Evolutionary conservation across 2,329 filamentous ascomycete genomes (phyloP).

Genomic region (Apiospora saccharicola): DNA sequence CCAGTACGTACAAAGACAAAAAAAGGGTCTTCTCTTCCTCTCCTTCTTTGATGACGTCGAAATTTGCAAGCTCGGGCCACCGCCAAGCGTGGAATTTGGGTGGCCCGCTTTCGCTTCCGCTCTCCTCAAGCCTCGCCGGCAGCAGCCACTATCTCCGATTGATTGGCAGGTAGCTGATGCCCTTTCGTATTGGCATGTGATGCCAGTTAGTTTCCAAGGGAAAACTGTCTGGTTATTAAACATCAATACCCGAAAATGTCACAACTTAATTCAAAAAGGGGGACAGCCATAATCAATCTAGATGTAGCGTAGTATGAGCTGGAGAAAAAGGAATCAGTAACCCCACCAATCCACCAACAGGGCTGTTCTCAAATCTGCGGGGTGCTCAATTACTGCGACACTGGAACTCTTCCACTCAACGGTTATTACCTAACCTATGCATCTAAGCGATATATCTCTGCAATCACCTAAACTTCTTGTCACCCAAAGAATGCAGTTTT

Average conservation of each 20-base stretch:
- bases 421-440: too few relatives aligned
- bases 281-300: not conserved
- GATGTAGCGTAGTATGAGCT: not conserved
- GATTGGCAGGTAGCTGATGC: not conserved
- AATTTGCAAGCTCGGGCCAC: constrained; percentile 33
- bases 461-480: not conserved
- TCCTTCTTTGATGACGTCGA: constrained; percentile 32
- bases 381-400: not conserved
- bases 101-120: constrained; percentile 2
- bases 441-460: not conserved
- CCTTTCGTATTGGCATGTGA: not conserved
- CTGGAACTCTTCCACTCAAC: not conserved
- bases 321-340: not conserved
- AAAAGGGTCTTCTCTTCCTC: not conserved
- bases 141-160: not conserved
- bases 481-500: too few relatives aligned
- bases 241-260: not conserved
- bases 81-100: constrained; percentile 26
- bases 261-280: too few relatives aligned
- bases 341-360: constrained; percentile 1
- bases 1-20: constrained; percentile 8
- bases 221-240: fast-evolving
- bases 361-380: not conserved
- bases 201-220: not conserved
- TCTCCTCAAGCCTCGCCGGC: not conserved